A percentile compares a stretch with the other conserved stretches of the same genome.
These are phyloP conservation scores for Curvularia verruculosa DNA, from an alignment of 2,329 filamentous ascomycete species.

Conservation along the genomic window DNA sequence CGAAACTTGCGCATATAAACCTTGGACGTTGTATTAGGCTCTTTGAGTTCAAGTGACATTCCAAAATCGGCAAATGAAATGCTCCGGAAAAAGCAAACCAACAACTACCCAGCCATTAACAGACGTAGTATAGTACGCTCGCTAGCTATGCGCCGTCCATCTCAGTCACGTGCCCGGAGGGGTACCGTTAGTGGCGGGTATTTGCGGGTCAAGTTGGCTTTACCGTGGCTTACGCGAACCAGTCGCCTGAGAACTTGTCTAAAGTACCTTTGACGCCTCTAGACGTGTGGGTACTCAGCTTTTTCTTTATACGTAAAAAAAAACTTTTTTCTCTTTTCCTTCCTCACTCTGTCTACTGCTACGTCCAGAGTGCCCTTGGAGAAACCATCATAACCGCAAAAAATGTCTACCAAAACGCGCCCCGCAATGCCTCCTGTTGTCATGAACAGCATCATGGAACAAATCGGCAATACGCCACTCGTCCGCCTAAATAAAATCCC, in stretches of 20 bases:
- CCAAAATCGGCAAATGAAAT: neutral
- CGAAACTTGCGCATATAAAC: too few species aligned
- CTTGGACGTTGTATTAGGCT: neutral
- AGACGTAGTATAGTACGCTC: neutral
- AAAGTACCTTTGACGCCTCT: slow-evolving; percentile 4
- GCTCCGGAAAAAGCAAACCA: neutral
- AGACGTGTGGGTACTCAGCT: slow-evolving; percentile 10
- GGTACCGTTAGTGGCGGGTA: slow-evolving; percentile 20
- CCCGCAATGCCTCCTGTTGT: slow-evolving; percentile 61
- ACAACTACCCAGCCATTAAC: neutral
- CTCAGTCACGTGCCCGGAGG: neutral
- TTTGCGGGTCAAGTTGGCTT: slow-evolving; percentile 21
- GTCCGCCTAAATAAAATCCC: slow-evolving; percentile 93
- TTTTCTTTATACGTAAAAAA: neutral
- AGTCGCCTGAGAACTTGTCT: slow-evolving; percentile 12
- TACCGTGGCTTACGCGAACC: slow-evolving; percentile 15
- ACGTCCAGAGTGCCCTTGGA: neutral
- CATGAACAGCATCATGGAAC: slow-evolving; percentile 74
- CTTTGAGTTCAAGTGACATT: neutral
- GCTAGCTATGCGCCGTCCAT: neutral
- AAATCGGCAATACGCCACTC: slow-evolving; percentile 96
- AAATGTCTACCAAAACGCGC: slow-evolving; percentile 57
- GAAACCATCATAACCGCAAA: slow-evolving; percentile 14
- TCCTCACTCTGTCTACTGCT: neutral
- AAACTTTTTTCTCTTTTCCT: neutral